These are phyloP conservation scores for Hymenoscyphus fructigenus DNA, from an alignment of 2,329 filamentous ascomycete species.

Conservation along the genomic window DNA sequence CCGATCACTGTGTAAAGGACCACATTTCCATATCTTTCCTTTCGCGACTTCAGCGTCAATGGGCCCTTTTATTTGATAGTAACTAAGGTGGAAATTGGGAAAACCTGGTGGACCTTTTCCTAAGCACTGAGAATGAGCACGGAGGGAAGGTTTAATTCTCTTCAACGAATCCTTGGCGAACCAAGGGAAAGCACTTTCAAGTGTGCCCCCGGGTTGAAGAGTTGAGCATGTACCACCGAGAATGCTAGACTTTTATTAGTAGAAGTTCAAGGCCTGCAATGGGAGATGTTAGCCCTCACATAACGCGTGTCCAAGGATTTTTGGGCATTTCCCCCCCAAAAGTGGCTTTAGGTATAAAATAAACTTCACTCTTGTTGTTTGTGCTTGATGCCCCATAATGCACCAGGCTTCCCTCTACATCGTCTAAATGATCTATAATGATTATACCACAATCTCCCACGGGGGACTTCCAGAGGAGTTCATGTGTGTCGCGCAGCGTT, in stretches of 20 bases:
- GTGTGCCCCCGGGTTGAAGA: neutral
- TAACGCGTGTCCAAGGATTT: neutral
- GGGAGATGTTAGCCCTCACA: neutral
- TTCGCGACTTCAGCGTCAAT: neutral
- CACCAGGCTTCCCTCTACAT: too few relatives aligned
- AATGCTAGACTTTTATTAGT: neutral
- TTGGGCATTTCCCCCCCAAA: neutral
- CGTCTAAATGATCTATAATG: too few relatives aligned
- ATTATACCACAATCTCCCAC: too few relatives aligned
- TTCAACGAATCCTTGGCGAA: neutral
- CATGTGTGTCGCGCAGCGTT: too few relatives aligned
- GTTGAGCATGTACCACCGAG: neutral
- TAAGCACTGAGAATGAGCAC: neutral
- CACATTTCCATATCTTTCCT: neutral
- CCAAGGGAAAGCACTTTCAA: neutral
- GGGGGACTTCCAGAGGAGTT: too few relatives aligned
- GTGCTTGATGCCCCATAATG: too few relatives aligned
- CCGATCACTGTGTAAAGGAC: neutral
- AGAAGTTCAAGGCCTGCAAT: too few relatives aligned
- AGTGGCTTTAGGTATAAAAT: too few relatives aligned
- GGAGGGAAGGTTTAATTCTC: rapidly evolving
- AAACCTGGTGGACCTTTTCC: neutral
- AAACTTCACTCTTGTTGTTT: too few relatives aligned
- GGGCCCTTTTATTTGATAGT: neutral
- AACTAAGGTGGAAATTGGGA: neutral